Evolutionary conservation across 1,139 yeast genomes (phyloP), one percentile per base, ranked within the genome.

Genomic region (Saccharomyces hybrid): DNA sequence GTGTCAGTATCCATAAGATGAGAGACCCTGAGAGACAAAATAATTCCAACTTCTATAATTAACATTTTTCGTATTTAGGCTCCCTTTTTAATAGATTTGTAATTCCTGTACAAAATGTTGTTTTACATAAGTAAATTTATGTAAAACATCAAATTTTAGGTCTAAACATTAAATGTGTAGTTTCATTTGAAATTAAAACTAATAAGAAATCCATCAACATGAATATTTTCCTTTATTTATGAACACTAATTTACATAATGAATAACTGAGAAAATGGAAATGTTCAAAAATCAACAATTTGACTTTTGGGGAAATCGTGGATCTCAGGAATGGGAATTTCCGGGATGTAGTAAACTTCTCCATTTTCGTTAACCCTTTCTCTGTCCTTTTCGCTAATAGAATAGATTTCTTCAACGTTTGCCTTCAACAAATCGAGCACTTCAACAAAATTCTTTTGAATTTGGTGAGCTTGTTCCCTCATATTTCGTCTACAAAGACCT

Each of bases 361-460:
- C 98, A 59, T 88, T 82, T 49, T 91, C 97, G 68, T 90, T 95
- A 54, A 87, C 74, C 70, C 98, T 81, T 71, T 89, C 95, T 62
- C 97, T 79, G 65, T 90, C 97, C 61, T 81, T 82, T 63, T 88
- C 96, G 61, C 87, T 84, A 73, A 88, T 82, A 50, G 78, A 75
- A 71, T 87, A 93, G 25, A 93, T 87, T 69, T 90, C 97, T 23
- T 70, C 80, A 28, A 87, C 75, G 59, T 86, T 78, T 16, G 78
- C 83, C 54, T 75, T 76, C 56, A 91, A 72, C 50, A 81, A 75
- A 1, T 68, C 75, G 7, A 83, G 61, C 49, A 91, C 76, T 42
- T 81, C 86, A 13, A 75, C 73, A 76, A 85, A 87, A 49, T 76
- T 80, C 65, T 78, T 80, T 69, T 90, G 97, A 42, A 93, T 76